phyloP scores from a whole-genome alignment of 176 grass and related monocot genomes.

The Canna indica region DNA sequence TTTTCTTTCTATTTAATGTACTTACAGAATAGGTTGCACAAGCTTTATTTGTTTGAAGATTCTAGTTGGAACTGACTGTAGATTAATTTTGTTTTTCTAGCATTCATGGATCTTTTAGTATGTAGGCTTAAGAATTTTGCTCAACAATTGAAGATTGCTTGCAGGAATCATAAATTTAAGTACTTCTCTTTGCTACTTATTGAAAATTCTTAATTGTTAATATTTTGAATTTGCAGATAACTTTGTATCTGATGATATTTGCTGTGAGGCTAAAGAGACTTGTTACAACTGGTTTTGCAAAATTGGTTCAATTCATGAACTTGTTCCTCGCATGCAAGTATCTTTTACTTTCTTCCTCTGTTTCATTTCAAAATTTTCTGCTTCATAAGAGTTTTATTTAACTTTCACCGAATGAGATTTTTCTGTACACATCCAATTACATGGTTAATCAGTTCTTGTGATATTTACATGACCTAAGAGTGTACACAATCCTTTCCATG shows the following conservation, averaged over 20 bases:
- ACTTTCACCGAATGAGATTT: not conserved
- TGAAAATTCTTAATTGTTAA: not conserved
- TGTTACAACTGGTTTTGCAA: slow-evolving; percentile 24
- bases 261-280: slow-evolving; percentile 19
- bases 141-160: not conserved
- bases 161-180: not conserved
- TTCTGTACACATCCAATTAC: not conserved
- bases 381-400: not conserved
- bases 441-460: not conserved
- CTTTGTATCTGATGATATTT: slow-evolving; percentile 20
- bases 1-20: not conserved
- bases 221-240: slow-evolving; percentile 4
- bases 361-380: not conserved
- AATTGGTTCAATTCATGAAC: slow-evolving; percentile 21
- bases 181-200: not conserved
- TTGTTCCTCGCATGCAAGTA: slow-evolving; percentile 20
- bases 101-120: not conserved
- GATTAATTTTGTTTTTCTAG: not conserved
- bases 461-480: not conserved
- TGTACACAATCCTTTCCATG: not conserved
- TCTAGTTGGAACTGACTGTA: not conserved
- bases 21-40: no score
- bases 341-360: not conserved
- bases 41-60: not conserved
- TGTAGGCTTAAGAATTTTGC: not conserved